Evolutionary conservation across 805 yeast genomes (phyloP), one percentile per base, ranked within the genome.

Genomic region (Kazachstania bromeliacearum): DNA sequence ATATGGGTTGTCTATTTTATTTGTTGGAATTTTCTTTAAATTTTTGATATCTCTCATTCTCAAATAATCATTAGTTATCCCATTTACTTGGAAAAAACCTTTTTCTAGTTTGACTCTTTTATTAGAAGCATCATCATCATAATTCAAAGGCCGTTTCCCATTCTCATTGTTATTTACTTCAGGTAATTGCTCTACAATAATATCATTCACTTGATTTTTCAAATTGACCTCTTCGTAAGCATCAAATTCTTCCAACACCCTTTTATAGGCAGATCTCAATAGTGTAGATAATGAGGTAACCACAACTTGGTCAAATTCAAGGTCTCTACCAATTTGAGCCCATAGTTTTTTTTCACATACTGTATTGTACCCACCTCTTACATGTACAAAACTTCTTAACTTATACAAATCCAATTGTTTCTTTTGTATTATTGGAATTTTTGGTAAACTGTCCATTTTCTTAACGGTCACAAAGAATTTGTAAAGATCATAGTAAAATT

Each of bases 301-400:
- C 35, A 77, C 75, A 45, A 75, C 70, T 2, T 85, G 85, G 22
- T 75, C 70, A 52, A 77, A 81, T 0, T 94, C 94, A 34, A 85
- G 60, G 47, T 83, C 94, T 37, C 87, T 66, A 10, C 89, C 89
- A 7, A 85, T 71, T 50, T 81, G 85, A 1, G 85, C 85, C 95
- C 95, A 85, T 31, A 74, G 63, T 48, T 81, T 80, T 38, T 70
- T 70, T 37, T 68, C 57, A 31, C 80, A 71, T n/a, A 84, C 87
- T 8, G 59, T 65, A 8, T 66, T 64, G 51, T 67, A 77, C 0
- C 94, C 94, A 14, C 92, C 92, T 41, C 80, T 63, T 13, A 71
- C 51, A 14, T 68, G 62, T 2, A 84, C 92, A 10, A 74, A 66
- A 26, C 69, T 62, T 45, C 72, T 68, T 27, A 83, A 57, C 28